Percentiles rank a stretch among this genome's conserved stretches.
Evolutionary conservation across 1,284 basidiomycete species (phyloP).

Genomic region (Coniophora puteana): DNA sequence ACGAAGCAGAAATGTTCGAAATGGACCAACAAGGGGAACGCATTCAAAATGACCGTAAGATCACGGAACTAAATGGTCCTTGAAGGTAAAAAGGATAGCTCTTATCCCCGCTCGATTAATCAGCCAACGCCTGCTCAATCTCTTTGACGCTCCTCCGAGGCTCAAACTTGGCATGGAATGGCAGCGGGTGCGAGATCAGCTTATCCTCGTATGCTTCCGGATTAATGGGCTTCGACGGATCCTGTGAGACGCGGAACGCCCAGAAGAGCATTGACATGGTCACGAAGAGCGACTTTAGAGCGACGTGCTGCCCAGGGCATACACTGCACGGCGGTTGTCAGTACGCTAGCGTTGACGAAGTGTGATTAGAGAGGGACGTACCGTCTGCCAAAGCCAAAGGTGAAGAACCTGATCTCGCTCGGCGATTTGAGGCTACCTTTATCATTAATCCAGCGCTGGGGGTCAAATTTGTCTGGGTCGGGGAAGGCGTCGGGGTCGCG

Average conservation of each 20-base stretch:
- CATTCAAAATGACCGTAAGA: not conserved
- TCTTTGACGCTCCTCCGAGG: too few species aligned
- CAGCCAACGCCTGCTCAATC: too few species aligned
- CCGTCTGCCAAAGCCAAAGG: constrained; percentile 38
- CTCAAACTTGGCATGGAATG: too few species aligned
- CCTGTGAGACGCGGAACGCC: constrained; percentile 1
- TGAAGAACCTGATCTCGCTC: constrained; percentile 27
- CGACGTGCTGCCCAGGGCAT: too few species aligned
- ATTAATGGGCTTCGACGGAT: too few species aligned
- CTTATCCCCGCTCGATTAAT: not conserved
- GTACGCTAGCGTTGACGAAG: too few species aligned
- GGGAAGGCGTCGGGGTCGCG: not conserved
- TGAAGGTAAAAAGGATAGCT: not conserved
- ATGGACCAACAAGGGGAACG: too few species aligned
- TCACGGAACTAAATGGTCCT: not conserved
- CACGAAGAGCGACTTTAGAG: not conserved
- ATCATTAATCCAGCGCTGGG: constrained; percentile 29
- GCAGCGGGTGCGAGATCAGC: too few species aligned
- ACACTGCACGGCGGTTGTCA: not conserved
- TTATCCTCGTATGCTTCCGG: too few species aligned
- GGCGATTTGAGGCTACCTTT: constrained; percentile 20
- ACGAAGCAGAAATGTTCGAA: too few species aligned
- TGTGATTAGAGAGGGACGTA: not conserved
- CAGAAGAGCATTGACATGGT: not conserved
- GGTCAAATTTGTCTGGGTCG: constrained; percentile 29